phyloP scores from a whole-genome alignment of 1,284 basidiomycete species.

The Malassezia vespertilionis region DNA sequence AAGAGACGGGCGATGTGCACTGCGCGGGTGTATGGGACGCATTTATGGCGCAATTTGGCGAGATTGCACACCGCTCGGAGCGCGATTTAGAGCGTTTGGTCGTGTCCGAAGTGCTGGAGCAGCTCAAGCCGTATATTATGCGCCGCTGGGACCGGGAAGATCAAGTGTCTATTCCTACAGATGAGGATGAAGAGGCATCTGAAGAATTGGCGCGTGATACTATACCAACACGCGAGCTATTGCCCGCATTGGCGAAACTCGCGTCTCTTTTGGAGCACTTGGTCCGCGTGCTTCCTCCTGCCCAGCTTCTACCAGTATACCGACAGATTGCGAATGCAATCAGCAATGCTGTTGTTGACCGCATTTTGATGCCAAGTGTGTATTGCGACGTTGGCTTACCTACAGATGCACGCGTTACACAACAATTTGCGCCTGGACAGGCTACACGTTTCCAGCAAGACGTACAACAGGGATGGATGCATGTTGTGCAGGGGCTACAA shows the following conservation, averaged over 20 bases:
- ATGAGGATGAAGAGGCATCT: neutral
- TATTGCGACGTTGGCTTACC: neutral
- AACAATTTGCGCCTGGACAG: slow-evolving; percentile 5
- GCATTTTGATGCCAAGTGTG: slow-evolving; percentile 31
- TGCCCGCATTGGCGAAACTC: slow-evolving; percentile 31
- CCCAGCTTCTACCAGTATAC: slow-evolving; percentile 26
- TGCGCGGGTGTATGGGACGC: slow-evolving; percentile 33
- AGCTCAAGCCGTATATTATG: slow-evolving; percentile 22
- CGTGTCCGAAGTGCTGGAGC: slow-evolving; percentile 29
- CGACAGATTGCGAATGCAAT: slow-evolving; percentile 21
- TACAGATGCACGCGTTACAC: slow-evolving; percentile 13
- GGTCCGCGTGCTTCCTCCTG: slow-evolving; percentile 22
- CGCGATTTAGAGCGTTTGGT: slow-evolving; percentile 27
- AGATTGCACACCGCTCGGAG: slow-evolving; percentile 20
- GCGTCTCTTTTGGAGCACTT: slow-evolving; percentile 31
- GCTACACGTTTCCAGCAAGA: slow-evolving; percentile 22
- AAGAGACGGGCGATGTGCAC: neutral
- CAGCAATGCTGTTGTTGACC: slow-evolving; percentile 24
- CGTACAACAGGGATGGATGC: slow-evolving; percentile 31
- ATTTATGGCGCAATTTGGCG: slow-evolving; percentile 20
- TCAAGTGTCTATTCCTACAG: neutral
- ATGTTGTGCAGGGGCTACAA: slow-evolving; percentile 22
- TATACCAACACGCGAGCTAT: slow-evolving; percentile 27
- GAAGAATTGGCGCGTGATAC: neutral
- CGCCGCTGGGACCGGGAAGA: slow-evolving; percentile 21